These are phyloP conservation scores for Elsinoe perseae DNA, from an alignment of 2,329 filamentous ascomycete species.

Conservation along the genomic window DNA sequence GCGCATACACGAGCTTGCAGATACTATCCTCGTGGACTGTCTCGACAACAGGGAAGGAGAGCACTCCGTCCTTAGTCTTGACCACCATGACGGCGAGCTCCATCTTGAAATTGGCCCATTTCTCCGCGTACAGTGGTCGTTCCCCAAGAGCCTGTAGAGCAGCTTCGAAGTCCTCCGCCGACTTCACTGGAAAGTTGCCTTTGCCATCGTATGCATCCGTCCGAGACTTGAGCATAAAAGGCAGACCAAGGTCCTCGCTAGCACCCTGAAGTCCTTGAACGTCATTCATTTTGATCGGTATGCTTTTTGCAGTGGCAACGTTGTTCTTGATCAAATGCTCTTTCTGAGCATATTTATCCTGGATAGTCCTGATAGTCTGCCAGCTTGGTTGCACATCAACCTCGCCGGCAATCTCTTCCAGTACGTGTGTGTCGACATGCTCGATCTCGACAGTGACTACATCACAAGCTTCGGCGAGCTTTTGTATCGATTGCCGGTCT, in stretches of 20 bases:
- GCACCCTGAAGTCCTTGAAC: slow-evolving; percentile 56
- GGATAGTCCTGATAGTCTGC: slow-evolving; percentile 78
- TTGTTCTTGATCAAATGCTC: slow-evolving; percentile 61
- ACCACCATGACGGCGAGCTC: slow-evolving; percentile 94
- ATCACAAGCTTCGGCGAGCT: slow-evolving; percentile 69
- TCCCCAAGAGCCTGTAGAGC: slow-evolving; percentile 62
- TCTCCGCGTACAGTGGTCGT: slow-evolving; percentile 76
- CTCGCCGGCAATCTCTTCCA: slow-evolving; percentile 68
- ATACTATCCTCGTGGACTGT: slow-evolving; percentile 93
- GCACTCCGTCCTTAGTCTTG: slow-evolving; percentile 65
- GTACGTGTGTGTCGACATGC: slow-evolving; percentile 81
- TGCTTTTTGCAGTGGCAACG: slow-evolving; percentile 65
- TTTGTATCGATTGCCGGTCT: slow-evolving; percentile 66
- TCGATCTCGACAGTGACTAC: slow-evolving; percentile 91
- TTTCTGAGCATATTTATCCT: slow-evolving; percentile 91
- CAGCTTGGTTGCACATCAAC: slow-evolving; percentile 69
- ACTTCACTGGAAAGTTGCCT: slow-evolving; percentile 60
- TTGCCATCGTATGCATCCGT: slow-evolving; percentile 91
- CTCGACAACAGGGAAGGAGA: slow-evolving; percentile 84
- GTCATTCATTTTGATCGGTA: slow-evolving; percentile 55
- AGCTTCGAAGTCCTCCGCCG: slow-evolving; percentile 51
- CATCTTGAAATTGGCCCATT: slow-evolving; percentile 75
- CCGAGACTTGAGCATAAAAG: slow-evolving; percentile 86
- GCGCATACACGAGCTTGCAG: slow-evolving; percentile 85
- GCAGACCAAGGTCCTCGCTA: slow-evolving; percentile 62